Percentiles rank a stretch among this genome's conserved stretches.
phyloP scores from a whole-genome alignment of 495 filamentous ascomycete genomes.

The Hyaloscypha bicolor region DNA sequence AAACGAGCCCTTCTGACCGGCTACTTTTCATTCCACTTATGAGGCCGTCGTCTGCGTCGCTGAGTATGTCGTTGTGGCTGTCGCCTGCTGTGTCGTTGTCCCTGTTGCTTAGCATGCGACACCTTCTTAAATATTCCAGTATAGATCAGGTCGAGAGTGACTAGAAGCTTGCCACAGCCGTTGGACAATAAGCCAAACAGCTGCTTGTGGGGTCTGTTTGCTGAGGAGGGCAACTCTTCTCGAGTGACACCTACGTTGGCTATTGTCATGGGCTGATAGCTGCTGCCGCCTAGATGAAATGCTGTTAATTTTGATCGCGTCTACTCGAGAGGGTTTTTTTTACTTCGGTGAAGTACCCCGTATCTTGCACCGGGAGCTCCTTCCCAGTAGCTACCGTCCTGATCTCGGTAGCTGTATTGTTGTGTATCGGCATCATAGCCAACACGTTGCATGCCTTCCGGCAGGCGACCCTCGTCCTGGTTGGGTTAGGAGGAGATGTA shows the following conservation, averaged over 20 bases:
- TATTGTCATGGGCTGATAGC: background rate
- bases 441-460: slow-evolving; percentile 52
- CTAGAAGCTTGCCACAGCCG: too few species aligned
- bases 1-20: too few species aligned
- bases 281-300: background rate
- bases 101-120: too few species aligned
- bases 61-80: too few species aligned
- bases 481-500: slow-evolving; percentile 26
- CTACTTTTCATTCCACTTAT: too few species aligned
- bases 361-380: slow-evolving; percentile 47
- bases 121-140: too few species aligned
- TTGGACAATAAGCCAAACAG: too few species aligned
- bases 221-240: too few species aligned
- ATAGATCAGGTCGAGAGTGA: too few species aligned
- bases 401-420: slow-evolving; percentile 50
- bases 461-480: slow-evolving; percentile 53
- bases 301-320: background rate
- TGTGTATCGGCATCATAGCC: slow-evolving; percentile 57
- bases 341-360: slow-evolving; percentile 42
- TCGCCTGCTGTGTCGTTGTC: too few species aligned
- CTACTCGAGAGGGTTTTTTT: background rate
- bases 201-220: too few species aligned
- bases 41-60: too few species aligned
- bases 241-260: background rate
- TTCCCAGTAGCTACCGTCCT: slow-evolving; percentile 47